Evolutionary conservation across 768 basidiomycete species (phyloP), one percentile per base, ranked within the genome.

Genomic region (Agaricus bisporus): DNA sequence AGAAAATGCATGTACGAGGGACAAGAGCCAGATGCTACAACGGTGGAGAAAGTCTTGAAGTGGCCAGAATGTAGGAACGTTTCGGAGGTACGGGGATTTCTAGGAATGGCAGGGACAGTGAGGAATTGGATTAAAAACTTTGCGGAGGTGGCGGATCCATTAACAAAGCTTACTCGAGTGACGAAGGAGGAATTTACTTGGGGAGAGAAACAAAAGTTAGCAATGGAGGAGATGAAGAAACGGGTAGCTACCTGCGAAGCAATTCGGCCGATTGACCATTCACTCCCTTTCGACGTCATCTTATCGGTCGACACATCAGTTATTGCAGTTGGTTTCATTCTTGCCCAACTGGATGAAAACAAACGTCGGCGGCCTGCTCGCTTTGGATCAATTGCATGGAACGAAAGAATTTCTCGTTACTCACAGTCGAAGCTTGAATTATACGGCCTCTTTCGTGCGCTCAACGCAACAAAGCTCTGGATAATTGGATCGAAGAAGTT

Each of bases 391-490:
- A 54, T 54, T 17, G 38, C 35, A 3, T 54, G 43, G 44, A 48
- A 54, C 42, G 46, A 54, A 5, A 1, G 37, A 3, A 41, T 47
- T 1, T n/a, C 35, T 7, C 53, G 20, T 1, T 54, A 54, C 38
- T 54, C 53, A 12, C 53, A 54, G 15, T 15, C 53, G 15, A 54
- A 54, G 29, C 53, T 54, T 0, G 70, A 76, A 56, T 22, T 56
- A 3, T 75, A 67, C 55, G 69, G 73, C 4, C 38, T 73, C 0
- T 73, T 61, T 41, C 58, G 66, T 0, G 64, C 69, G 4, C 48
- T 63, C 7, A 51, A 53, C 8, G 41, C 44, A 17, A 44, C 22
- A 14, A 32, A 54, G 17, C 6, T 60, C 0, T 60, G 57, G 20
- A 47, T 63, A 2, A 48, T 61, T 18, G 61, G 62, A 17, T 54